Base-by-base conservation (phyloP, 129 eudicot genomes). In the Glebionis coronaria region DNA sequence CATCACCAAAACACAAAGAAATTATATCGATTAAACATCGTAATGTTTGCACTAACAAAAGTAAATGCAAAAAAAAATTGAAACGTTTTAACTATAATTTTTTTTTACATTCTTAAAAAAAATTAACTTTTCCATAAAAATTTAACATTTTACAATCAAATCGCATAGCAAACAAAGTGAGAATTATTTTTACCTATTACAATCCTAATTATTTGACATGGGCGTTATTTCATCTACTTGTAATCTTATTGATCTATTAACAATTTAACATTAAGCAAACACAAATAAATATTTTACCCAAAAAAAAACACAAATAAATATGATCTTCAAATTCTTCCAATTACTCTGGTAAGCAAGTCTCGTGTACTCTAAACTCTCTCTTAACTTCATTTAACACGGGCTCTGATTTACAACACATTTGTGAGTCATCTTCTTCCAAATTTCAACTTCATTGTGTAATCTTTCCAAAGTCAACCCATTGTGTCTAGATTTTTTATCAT, bases 271-370 rank as follows among this genome's bases (percentile, higher is more conserved):
- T 80, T 85, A 13, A 88, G 87, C 67, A 85, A 79, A 67, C 98
- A 92, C 78, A 92, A 70, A 52, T 83, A 85, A 23, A 85, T 71
- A 65, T 80, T n/a, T n/a, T n/a, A n/a, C n/a, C n/a, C n/a, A n/a
- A n/a, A n/a, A n/a, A n/a, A n/a, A 85, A 79, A 67, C 98, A 92
- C 78, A 92, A 70, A 52, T 83, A 85, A 23, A 85, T 71, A 65
- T 80, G 91, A 46, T 85, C 90, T 73, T 92, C 91, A 57, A 88
- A 81, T 79, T 88, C 98, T 62, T 88, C 80, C 65, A 85, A 70
- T 53, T 85, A 85, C 68, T 92, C 88, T 77, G 79, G 2, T 29
- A 85, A 82, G 65, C 84, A 62, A 35, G 44, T 50, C 16, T 83
- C 85, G 20, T 85, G 85, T 20, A 64, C 73, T 42, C 72, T 74